Base-by-base conservation (phyloP, 305 asterid species). In the Fraxinus sp. region DNA sequence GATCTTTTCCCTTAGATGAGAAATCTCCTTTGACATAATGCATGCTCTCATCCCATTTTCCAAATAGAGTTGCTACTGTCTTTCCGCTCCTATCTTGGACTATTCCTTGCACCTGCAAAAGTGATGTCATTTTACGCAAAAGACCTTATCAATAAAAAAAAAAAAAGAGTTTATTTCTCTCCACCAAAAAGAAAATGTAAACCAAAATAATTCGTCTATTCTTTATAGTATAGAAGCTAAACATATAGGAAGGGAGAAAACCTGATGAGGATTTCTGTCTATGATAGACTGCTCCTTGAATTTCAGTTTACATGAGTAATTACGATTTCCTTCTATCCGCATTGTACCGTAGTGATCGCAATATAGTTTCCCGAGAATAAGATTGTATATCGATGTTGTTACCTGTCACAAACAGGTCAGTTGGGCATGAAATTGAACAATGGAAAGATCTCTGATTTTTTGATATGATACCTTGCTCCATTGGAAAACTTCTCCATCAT, bases 11-110 rank as follows among this genome's bases (percentile, higher is more conserved):
- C 87, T 83, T 88, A 41, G 89, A 72, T 66, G 89, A 91, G 88
- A 70, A 83, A 80, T 94, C 98, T 86, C 98, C 98, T 78, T 88
- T 73, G 46, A 91, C 88, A 79, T 88, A 95, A 87, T 92, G 92
- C 94, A 94, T 89, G 89, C 97, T 96, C 86, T 96, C 98, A 80
- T 94, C 99, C 99, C 99, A 96, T 85, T 96, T 96, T 26, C 99
- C 98, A 59, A 91, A 90, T 86, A 93, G 84, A 32, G 97, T 90
- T 75, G 97, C 97, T 70, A 89, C 92, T 8, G 92, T 92, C 88
- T 91, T 94, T 82, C 97, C 98, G 82, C 84, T 90, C 84, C 85
- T 89, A 87, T 92, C 97, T 86, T 90, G 97, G 77, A 95, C 96
- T 57, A 86, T 75, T 85, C 99, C 99, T 20, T 94, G 97, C 75